Evolutionary conservation across 78 protist species (phyloP), one percentile per base, ranked within the genome.

Genomic region (Cavenderia fasciculata): DNA sequence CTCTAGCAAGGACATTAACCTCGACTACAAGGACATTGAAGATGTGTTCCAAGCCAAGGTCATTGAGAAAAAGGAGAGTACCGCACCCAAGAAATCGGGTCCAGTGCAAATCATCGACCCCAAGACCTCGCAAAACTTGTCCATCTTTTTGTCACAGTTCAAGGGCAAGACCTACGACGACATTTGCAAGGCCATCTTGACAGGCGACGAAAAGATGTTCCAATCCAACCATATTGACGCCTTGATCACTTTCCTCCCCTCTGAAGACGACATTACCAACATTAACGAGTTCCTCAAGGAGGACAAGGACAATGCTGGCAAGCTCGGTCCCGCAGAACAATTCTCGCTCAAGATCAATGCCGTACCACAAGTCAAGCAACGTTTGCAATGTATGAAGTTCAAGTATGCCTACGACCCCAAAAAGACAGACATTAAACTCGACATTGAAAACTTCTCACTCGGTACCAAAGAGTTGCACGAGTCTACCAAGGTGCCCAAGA

Each of bases 81-180:
- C 69, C 0, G 93, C 85, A 14, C 86, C 82, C 25, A 87, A 87
- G 69, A 87, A 74, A 46, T 29, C 76, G 1, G 88, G 86, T 1
- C 86, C 87, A 59, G 93, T 87, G 1, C 46, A 38, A 8, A 77
- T 87, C 47, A 62, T 87, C 23, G 93, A 87, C 51, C 70, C 72
- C 41, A 87, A 87, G 59, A 71, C 66, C 21, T 23, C 65, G 19
- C 93, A 87, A 68, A 82, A 82, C 68, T 71, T 82, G 19, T 34
- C 90, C 8, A 87, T 87, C 85, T 87, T 87, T 52, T 77, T 87
- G 49, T 87, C 93, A 11, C 93, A 87, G 52, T 87, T 87, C 76
- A 87, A 71, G 47, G 93, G 93, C 47, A 75, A 74, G 25, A 47
- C 86, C 27, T 71, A 21, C 56, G 78, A 72, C 25, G 93, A 87